Evolutionary conservation across 495 filamentous ascomycete genomes (phyloP), one percentile per base, ranked within the genome.

Genomic region (Aspergillus indologenus): DNA sequence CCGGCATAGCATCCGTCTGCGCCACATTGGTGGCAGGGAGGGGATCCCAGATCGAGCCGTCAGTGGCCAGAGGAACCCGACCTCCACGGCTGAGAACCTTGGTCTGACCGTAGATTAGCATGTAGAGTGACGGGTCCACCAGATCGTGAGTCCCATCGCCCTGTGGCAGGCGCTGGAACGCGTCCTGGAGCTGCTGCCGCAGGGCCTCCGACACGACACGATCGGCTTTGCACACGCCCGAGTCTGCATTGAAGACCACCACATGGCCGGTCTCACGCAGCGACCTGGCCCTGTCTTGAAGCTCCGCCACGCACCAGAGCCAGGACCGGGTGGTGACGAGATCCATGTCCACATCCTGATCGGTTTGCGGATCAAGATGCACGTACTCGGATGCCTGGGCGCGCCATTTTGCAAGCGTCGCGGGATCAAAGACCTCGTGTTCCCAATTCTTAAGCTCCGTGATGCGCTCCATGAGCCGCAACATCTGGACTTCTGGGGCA

Each of bases 291-390:
- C n/a, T 50, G 9, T 50, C 47, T 22, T 47, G 45, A 0, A 47
- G 45, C 19, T 47, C 45, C 11, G 45, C 45, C 9, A 47, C 45
- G 18, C 45, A 47, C 45, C 45, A 47, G 45, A 47, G 45, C 45
- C 45, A 47, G 12, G 45, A 11, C 22, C 19, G n/a, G 18, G 45
- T 47, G 3, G 45, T 47, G 8, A 50, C 15, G n/a, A 50, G 47
- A 22, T 26, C 47, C 47, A 26, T 50, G 45, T 47, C 45, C 9
- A 47, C 45, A 22, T 47, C 45, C 18, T 50, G 47, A 29, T 50
- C 47, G 12, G 47, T 26, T 1, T 24, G 1, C 47, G 20, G 9
- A 29, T 26, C 20, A 26, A 24, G 22, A 29, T 1, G 0, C 20
- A 15, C 47, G 19, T 47, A 47, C 9, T 11, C 12, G 3, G 45